Evolutionary conservation across 106 monocot genomes (phyloP), one percentile per base, ranked within the genome.

Genomic region (Gastrodia elata): DNA sequence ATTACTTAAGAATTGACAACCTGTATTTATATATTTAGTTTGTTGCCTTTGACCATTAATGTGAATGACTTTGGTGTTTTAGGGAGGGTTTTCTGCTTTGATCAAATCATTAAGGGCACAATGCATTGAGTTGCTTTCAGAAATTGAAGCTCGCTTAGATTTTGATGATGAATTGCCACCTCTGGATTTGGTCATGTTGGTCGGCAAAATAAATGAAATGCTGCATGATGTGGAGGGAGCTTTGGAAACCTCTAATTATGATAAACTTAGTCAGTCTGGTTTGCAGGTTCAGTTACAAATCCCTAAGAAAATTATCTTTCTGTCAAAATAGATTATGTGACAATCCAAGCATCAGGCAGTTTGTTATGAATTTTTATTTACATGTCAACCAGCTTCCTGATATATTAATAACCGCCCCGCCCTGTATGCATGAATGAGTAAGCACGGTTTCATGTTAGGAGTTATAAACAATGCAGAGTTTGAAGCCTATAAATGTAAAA

Each of bases 161-260:
- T 97, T 93, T 83, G 92, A 97, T 74, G 97, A 97, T 88, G 93
- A 97, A 72, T 83, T 93, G 80, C 92, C 97, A 36, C 84, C 86
- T 20, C 72, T 97, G 11, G 80, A 91, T 42, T 25, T 64, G 28
- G 71, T 38, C 65, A 77, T 71, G 34, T 72, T 97, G 68, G 80
- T 84, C 8, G 48, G 73, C 74, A 84, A 72, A 72, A 86, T 97
- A 75, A 73, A 82, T 78, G 49, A 7, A 10, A 97, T 97, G 97
- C 82, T 70, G 72, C 75, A 78, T 71, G 88, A 90, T 32, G 82
- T 97, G 70, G 86, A 90, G 49, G 71, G 83, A 58, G 90, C 92
- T 39, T 52, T 97, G 30, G 97, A 93, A 64, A 90, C 97, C 78
- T 87, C 87, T 71, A 88, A 84, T 76, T 97, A 93, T 83, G 92